Percentiles rank a stretch among this genome's conserved stretches.
phyloP scores from a whole-genome alignment of 192 early-diverging fungal species.

The Linnemannia hyalina region DNA sequence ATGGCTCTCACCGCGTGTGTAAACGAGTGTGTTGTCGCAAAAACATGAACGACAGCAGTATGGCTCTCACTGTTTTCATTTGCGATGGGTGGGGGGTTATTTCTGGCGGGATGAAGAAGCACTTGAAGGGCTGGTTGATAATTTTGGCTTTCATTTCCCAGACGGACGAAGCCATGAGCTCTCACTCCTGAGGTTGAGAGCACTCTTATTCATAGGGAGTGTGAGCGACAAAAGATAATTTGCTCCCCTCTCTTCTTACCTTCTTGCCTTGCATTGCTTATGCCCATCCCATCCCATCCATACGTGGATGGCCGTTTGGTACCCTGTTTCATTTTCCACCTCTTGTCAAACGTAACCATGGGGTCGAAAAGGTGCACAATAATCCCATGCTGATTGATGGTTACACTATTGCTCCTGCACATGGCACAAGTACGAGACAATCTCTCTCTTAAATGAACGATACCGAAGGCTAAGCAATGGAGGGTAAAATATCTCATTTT shows the following conservation, averaged over 20 bases:
- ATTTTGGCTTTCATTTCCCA: slow-evolving; percentile 7
- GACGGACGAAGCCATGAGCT: not conserved
- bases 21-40: not conserved
- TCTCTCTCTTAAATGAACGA: no score
- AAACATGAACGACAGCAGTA: not conserved
- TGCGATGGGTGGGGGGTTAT: not conserved
- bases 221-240: no score
- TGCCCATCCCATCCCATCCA: no score
- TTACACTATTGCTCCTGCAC: not conserved
- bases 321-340: not conserved
- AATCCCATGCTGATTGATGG: not conserved
- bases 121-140: not conserved
- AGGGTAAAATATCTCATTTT: no score
- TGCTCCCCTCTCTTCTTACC: no score
- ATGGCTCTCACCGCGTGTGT: not conserved
- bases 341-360: not conserved
- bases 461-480: no score
- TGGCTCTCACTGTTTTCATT: not conserved
- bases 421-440: not conserved
- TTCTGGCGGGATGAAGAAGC: not conserved
- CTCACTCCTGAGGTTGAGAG: not conserved
- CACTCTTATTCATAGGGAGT: not conserved
- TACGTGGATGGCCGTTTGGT: not conserved
- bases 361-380: not conserved
- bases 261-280: no score